Conservation (phyloP, 2,329 filamentous ascomycete species). For the Colletotrichum navitas region DNA sequence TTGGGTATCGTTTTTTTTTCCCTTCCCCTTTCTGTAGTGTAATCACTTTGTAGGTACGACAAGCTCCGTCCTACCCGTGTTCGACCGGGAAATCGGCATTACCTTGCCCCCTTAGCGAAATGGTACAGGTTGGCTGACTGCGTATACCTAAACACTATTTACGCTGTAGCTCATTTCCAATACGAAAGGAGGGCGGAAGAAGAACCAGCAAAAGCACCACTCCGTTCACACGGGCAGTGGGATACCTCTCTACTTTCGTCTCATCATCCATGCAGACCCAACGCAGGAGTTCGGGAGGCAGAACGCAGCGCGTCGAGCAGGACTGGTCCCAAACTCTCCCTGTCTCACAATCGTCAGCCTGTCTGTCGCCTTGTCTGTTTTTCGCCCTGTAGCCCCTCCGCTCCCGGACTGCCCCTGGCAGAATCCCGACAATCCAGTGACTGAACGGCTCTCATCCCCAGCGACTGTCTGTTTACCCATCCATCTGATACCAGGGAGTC, state of each 20-base stretch:
- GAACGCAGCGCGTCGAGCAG: constrained; percentile 28
- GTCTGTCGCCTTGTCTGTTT: constrained; percentile 1
- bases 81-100: background rate
- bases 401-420: background rate
- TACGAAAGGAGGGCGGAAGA: background rate
- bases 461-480: background rate
- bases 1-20: background rate
- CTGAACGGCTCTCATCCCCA: background rate
- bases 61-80: constrained; percentile 1
- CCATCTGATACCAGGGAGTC: background rate
- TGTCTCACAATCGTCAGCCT: constrained; percentile 32
- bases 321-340: constrained; percentile 29
- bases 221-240: background rate
- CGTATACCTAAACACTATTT: background rate
- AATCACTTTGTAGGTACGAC: background rate
- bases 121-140: background rate
- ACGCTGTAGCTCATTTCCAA: background rate
- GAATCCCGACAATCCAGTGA: background rate
- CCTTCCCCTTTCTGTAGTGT: background rate
- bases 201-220: background rate
- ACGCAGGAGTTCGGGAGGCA: constrained; percentile 13
- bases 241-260: background rate
- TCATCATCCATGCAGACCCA: background rate
- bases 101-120: background rate
- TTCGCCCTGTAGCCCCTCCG: background rate